Evolutionary conservation across 805 yeast species (phyloP), one percentile per base, ranked within the genome.

Genomic region (Zygotorulaspora chibaensis): DNA sequence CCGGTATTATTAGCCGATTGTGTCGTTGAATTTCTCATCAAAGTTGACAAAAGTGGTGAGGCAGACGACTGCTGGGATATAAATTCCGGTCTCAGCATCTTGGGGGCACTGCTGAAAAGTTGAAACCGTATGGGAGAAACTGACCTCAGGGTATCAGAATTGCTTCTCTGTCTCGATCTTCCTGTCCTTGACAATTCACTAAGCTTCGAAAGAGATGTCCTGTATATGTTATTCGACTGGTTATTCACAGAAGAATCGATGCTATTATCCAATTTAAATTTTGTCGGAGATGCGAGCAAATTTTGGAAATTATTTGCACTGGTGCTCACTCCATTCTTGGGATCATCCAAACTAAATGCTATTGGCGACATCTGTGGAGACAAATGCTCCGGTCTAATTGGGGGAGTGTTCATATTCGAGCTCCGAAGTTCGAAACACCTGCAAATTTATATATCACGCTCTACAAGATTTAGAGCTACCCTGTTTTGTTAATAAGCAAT

Each of bases 171-270:
- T 33, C 53, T 50, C 2, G 52, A 46, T 15, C 57, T 46, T 15
- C 58, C 58, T 18, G 48, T 46, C 25, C 58, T 46, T 8, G 59
- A 55, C 29, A 48, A 31, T 37, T 61, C 63, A 40, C 56, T 59
- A 34, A 63, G 48, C 41, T 63, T 63, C 4, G 68, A 63, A 12
- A 63, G 53, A 3, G 68, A 63, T 3, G 68, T 63, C 27, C 65
- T 48, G 34, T 59, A 61, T 37, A 55, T 48, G n/a, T 51, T 42
- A 20, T 20, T 20, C 8, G 59, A 48, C 13, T 45, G 47, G 11
- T 41, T 44, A 23, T 47, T 45, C 26, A 45, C 43, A 42, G 54
- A 48, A 11, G 42, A 10, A 25, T 42, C 45, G 26, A 34, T 42
- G 13, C 38, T 30, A 20, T 38, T 38, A 17, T 60, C 63, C 26